Percentiles rank a stretch among this genome's conserved stretches.
Conservation (phyloP, 2,329 filamentous ascomycete genomes). For the Aspergillus cejpii region DNA sequence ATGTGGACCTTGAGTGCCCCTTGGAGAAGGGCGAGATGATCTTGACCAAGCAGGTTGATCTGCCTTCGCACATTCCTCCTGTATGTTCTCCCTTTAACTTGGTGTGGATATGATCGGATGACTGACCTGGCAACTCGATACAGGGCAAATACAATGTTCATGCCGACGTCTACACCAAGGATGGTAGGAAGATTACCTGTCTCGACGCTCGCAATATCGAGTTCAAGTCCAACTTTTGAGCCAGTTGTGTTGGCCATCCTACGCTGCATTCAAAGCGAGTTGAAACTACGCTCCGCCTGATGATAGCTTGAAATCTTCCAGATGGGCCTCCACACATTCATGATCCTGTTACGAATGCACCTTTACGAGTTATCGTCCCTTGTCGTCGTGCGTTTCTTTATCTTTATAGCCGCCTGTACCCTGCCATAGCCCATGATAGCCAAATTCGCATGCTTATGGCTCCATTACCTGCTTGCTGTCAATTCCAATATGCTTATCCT, state of each 20-base stretch:
- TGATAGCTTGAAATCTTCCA: neutral
- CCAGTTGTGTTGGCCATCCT: neutral
- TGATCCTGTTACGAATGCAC: neutral
- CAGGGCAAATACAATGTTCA: conserved; percentile 85
- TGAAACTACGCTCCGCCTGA: neutral
- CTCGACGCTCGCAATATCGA: conserved; percentile 56
- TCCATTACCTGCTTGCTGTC: conserved; percentile 1
- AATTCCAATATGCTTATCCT: conserved; percentile 6
- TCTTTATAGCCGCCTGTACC: conserved; percentile 3
- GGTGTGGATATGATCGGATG: neutral
- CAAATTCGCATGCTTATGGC: conserved; percentile 1
- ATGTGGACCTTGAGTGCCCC: conserved; percentile 85
- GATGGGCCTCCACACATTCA: neutral
- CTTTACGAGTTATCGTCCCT: neutral
- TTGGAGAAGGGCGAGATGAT: conserved; percentile 69
- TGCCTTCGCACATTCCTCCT: conserved; percentile 81
- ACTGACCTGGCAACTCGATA: conserved; percentile 7
- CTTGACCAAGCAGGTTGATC: conserved; percentile 72
- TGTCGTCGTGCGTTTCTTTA: neutral
- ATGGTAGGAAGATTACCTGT: conserved; percentile 74
- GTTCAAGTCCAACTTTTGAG: conserved; percentile 19
- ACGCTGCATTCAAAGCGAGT: neutral
- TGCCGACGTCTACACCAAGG: conserved; percentile 72
- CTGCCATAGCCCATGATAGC: conserved; percentile 1
- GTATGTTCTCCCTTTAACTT: conserved; percentile 49